Evolutionary conservation across 257 asterid species (phyloP), one percentile per base, ranked within the genome.

Genomic region (Cordia subcordata): DNA sequence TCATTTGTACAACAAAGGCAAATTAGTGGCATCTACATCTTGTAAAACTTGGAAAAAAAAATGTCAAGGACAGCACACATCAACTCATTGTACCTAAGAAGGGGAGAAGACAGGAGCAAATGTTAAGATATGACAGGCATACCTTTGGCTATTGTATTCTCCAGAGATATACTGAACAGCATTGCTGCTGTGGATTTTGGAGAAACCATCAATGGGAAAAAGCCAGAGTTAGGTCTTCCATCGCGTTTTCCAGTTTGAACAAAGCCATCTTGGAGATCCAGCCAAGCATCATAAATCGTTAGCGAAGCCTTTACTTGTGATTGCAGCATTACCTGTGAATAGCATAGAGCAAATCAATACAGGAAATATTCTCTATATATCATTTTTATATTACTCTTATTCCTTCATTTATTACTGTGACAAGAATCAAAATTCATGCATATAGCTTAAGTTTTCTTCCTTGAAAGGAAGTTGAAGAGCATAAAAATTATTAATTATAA

Each of bases 261-360:
- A 81, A 89, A 93, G 40, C 96, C 96, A 72, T 79, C 90, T 81
- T 93, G 97, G 67, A 93, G 97, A 71, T 89, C 97, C 73, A 93
- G 79, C 94, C 91, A 82, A 73, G 97, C 89, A 75, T 93, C 96
- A 66, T 77, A 64, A 77, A 93, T 71, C 46, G 82, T 73, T 63
- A 93, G 72, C 35, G 91, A 86, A 66, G 99, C 96, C 77, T 89
- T 90, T 49, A 93, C 97, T 71, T 93, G 97, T 55, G 99, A 88
- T 72, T 89, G 95, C 66, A 93, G 81, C 70, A 83, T 86, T 67
- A 85, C 96, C 97, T 93, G 50, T 13, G 42, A 32, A 27, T 27
- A 6, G 35, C 4, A 27, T 27, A 27, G 35, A 27, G 35, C 35
- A 27, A 27, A 27, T 27, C 35, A 27, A 6, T 1, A 27, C 35